Conservation (phyloP, 345 rosid species). For the Hirschfeldia incana region DNA sequence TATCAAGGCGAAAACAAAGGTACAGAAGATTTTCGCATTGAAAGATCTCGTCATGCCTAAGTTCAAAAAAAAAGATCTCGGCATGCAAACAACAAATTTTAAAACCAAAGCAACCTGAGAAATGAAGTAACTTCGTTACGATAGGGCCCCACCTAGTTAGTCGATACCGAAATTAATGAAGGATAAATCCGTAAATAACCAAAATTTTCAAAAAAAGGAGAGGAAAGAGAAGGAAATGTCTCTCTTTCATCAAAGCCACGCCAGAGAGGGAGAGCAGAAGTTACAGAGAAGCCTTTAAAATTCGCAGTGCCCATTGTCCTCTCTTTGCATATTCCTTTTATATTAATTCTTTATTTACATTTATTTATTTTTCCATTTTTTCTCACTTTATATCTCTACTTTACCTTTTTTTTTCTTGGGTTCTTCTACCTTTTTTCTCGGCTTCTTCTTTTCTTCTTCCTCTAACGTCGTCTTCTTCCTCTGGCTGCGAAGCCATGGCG, state of each 20-base stretch:
- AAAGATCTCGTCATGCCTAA: constrained; percentile 13
- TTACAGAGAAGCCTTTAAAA: constrained; percentile 30
- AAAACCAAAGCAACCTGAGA: constrained; percentile 8
- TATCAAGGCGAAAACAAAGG: not conserved
- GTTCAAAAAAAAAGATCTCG: constrained; percentile 2
- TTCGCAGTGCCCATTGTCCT: constrained; percentile 41
- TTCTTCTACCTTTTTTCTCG: constrained; percentile 4
- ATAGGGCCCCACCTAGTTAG: constrained; percentile 13
- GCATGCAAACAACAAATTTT: constrained; percentile 12
- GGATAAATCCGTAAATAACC: constrained; percentile 19
- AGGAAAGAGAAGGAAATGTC: not conserved
- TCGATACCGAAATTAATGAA: not conserved
- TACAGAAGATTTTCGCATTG: constrained; percentile 13
- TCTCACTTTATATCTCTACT: constrained; percentile 59
- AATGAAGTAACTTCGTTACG: constrained; percentile 7
- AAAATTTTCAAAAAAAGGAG: constrained; percentile 4
- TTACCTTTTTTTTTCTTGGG: constrained; percentile 39
- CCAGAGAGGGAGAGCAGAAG: not conserved
- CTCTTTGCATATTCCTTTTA: constrained; percentile 51
- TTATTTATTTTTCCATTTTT: not conserved
- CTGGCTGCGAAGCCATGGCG: constrained; percentile 48
- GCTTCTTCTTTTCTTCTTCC: constrained; percentile 19
- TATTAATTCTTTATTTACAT: not conserved
- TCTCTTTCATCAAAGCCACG: constrained; percentile 21
- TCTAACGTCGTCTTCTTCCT: constrained; percentile 14